These are phyloP conservation scores for Gnomoniopsis sp. DNA, from an alignment of 2,329 filamentous ascomycete genomes.

Conservation along the genomic window DNA sequence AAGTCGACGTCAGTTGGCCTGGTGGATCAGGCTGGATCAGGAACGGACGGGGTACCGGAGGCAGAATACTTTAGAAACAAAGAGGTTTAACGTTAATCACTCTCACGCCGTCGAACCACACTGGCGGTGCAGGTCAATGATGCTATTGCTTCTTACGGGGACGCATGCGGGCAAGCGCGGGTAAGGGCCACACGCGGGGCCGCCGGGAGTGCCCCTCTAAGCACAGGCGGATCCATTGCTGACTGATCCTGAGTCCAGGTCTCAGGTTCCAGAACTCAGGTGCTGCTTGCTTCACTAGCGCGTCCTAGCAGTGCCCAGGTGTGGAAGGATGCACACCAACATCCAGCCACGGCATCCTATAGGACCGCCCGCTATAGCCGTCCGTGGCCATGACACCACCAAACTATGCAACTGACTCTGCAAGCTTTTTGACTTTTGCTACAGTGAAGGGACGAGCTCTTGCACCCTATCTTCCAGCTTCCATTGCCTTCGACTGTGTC, in stretches of 20 bases:
- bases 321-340: background rate
- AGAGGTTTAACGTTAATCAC: background rate
- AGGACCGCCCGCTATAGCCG: background rate
- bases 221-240: too few relatives aligned
- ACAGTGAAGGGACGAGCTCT: too few relatives aligned
- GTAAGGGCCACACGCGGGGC: background rate
- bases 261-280: background rate
- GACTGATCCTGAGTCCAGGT: too few relatives aligned
- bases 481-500: too few relatives aligned
- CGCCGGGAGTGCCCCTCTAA: background rate
- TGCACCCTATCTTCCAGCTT: background rate
- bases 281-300: background rate
- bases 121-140: background rate
- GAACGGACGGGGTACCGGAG: background rate
- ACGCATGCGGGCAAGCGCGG: background rate
- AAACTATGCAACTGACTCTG: background rate
- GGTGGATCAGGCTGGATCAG: background rate
- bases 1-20: background rate
- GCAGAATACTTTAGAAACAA: background rate
- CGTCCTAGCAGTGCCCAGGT: background rate
- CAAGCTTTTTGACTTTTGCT: background rate
- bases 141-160: background rate
- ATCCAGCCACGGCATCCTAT: background rate
- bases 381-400: background rate
- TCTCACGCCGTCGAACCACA: background rate